Evolutionary conservation across 352 stramenopile species (phyloP).

Genomic region (Globisporangium echinulatum): DNA sequence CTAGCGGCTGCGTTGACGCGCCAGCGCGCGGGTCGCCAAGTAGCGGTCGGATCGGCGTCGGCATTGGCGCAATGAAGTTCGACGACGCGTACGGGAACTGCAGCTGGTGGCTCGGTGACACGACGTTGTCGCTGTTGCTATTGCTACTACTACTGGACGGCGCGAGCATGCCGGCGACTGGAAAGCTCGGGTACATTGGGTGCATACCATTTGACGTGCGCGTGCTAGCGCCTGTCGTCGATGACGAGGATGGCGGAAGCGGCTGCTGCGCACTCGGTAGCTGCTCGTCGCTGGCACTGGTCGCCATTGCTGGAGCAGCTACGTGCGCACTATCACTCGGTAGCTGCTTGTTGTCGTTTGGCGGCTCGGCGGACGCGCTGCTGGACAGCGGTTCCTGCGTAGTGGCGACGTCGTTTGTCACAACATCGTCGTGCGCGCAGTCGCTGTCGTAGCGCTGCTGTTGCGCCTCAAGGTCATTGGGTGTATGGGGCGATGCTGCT

Average conservation of each 20-base stretch:
- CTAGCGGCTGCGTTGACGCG: no score
- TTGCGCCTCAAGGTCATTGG: no score
- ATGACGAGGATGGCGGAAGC: not conserved
- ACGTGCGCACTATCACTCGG: no score
- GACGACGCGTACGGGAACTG: constrained; percentile 57
- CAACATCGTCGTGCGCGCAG: no score
- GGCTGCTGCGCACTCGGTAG: not conserved
- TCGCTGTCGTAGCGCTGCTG: no score
- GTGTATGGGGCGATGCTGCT: no score
- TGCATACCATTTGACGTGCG: constrained; percentile 5
- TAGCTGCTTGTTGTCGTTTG: no score
- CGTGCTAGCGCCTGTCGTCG: not conserved
- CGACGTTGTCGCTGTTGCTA: not conserved
- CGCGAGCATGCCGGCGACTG: not conserved
- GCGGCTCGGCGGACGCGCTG: no score
- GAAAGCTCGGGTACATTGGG: constrained; percentile 16
- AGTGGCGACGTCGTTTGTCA: no score
- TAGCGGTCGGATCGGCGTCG: constrained; percentile 70
- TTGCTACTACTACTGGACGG: not conserved
- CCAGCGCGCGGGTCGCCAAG: constrained; percentile 48
- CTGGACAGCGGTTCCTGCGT: no score
- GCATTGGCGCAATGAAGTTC: constrained; percentile 56
- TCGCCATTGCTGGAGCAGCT: no score
- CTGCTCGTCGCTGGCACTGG: not conserved
- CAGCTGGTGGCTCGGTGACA: constrained; percentile 16